Percentiles rank a stretch among this genome's conserved stretches.
Conservation (phyloP, 2,329 filamentous ascomycete genomes). For the Magnaporthiopsis incrustans region DNA sequence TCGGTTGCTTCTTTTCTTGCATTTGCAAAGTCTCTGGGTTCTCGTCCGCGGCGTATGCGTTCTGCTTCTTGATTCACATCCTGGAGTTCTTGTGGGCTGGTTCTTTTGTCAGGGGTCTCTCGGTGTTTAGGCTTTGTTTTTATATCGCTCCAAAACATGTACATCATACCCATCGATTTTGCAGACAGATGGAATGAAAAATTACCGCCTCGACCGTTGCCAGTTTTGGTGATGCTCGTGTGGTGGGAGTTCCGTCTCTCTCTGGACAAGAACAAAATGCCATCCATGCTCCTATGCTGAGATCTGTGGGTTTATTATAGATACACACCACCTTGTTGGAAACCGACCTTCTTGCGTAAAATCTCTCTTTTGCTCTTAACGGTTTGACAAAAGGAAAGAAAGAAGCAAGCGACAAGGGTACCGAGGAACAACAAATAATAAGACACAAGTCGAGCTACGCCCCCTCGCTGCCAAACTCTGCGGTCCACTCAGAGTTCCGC, state of each 20-base stretch:
- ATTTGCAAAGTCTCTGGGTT: constrained; percentile 9
- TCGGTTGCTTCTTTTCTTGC: constrained; percentile 11
- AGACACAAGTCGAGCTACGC: constrained; percentile 24
- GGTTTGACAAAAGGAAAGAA: neutral
- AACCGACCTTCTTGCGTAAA: neutral
- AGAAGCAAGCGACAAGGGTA: neutral
- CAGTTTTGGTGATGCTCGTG: neutral
- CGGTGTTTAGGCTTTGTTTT: constrained; percentile 5
- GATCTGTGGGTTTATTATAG: neutral
- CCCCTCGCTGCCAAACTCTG: constrained; percentile 92
- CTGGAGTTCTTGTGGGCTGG: constrained; percentile 6
- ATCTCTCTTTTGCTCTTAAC: neutral
- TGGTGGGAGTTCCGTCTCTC: neutral
- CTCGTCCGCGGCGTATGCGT: constrained; percentile 6
- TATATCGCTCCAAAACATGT: constrained; percentile 13
- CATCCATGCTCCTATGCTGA: neutral
- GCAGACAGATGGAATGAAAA: constrained; percentile 12
- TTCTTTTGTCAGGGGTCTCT: neutral
- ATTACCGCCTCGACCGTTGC: neutral
- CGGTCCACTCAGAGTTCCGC: constrained; percentile 85
- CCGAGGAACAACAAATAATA: neutral
- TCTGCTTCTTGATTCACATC: constrained; percentile 9
- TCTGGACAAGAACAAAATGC: neutral
- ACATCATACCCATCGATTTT: constrained; percentile 17
- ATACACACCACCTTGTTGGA: neutral